These are phyloP conservation scores for Salpingoeca rosetta DNA, from an alignment of 78 protist genomes.

Conservation along the genomic window DNA sequence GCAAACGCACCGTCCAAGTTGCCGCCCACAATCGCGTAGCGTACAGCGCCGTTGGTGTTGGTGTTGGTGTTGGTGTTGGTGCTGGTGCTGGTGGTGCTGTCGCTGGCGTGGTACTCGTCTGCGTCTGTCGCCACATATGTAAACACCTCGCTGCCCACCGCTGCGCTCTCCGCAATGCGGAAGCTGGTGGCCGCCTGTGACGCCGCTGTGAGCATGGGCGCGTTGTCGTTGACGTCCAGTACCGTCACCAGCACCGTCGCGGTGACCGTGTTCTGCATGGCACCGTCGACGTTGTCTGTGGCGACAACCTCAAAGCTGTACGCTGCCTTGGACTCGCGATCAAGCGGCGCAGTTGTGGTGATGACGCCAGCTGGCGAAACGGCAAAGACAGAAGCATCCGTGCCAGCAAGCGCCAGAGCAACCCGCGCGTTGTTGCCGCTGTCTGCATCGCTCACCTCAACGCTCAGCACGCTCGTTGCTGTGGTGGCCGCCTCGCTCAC, in stretches of 20 bases:
- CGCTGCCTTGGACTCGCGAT: background rate
- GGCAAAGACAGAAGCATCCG: background rate
- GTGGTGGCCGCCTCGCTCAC: background rate
- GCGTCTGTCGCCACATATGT: too few species aligned
- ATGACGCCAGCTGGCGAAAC: background rate
- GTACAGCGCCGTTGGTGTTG: too few species aligned
- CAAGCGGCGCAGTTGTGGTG: background rate
- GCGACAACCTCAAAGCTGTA: background rate
- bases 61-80: too few species aligned
- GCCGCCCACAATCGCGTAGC: too few species aligned
- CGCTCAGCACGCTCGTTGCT: background rate
- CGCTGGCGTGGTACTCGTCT: too few species aligned
- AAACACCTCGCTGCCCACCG: too few species aligned
- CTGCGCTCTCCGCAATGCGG: background rate
- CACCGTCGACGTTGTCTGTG: background rate
- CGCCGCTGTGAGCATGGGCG: background rate
- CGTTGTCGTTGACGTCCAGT: background rate
- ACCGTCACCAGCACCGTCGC: background rate
- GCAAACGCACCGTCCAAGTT: too few species aligned
- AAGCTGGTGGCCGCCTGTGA: background rate
- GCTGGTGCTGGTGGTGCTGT: too few species aligned
- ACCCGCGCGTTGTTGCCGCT: background rate
- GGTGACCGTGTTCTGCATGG: background rate
- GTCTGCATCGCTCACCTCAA: background rate
- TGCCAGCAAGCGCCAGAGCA: background rate